Conservation (phyloP, 495 filamentous ascomycete species). For the Neurospora sp. region DNA sequence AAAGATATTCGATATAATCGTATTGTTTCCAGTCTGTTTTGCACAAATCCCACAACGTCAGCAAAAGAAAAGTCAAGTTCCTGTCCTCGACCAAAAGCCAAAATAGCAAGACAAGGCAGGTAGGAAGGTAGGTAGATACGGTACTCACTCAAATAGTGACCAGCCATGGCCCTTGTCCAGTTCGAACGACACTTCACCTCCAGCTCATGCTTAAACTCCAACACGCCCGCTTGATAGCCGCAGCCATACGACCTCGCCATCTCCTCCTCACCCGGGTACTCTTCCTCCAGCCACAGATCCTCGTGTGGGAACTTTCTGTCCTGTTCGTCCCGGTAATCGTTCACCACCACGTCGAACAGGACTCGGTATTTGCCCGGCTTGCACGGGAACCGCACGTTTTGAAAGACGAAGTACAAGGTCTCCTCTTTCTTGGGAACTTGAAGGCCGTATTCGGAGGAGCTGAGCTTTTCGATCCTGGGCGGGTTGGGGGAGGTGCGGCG, state of each 20-base stretch:
- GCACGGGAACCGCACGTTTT: neutral
- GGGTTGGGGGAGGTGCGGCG: neutral
- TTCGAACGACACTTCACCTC: neutral
- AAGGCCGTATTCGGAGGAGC: neutral
- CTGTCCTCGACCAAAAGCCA: neutral
- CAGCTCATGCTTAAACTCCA: neutral
- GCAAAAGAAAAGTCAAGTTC: neutral
- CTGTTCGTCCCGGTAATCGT: neutral
- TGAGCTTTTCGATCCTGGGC: neutral
- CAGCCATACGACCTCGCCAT: neutral
- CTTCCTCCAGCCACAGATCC: neutral
- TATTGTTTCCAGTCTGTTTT: neutral
- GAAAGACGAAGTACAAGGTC: neutral
- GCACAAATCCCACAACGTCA: neutral
- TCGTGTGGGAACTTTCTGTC: neutral
- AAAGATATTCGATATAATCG: rapidly evolving
- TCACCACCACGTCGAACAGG: neutral
- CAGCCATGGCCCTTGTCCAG: neutral
- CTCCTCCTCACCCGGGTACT: neutral
- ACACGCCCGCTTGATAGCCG: neutral
- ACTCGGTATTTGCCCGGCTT: neutral
- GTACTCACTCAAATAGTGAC: neutral
- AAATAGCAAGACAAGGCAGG: neutral
- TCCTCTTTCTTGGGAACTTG: neutral
- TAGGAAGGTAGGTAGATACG: neutral